Evolutionary conservation across 352 stramenopile genomes (phyloP).

Genomic region (Globisporangium nodosum): DNA sequence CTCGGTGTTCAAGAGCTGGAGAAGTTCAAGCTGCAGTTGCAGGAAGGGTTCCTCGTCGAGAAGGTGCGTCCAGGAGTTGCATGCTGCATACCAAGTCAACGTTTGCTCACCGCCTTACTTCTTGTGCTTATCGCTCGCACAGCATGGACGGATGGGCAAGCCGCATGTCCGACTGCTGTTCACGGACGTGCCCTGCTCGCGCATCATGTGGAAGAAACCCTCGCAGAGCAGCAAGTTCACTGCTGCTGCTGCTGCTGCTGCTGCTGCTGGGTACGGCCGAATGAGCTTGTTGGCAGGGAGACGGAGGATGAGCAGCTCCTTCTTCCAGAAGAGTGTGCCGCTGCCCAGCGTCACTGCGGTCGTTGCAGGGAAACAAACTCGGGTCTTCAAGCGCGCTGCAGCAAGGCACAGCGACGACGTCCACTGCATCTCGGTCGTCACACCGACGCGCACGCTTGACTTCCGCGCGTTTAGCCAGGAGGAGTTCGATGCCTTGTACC

Average conservation of each 20-base stretch:
- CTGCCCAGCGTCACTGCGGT: constrained; percentile 28
- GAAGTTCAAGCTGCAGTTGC: constrained; percentile 33
- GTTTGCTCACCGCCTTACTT: not conserved
- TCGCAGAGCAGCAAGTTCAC: not conserved
- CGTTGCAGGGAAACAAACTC: constrained; percentile 30
- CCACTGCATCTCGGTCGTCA: constrained; percentile 34
- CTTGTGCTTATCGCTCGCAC: not conserved
- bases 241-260: no score
- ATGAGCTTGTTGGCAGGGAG: not conserved
- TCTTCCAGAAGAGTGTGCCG: constrained; percentile 26
- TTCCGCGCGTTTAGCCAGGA: constrained; percentile 27
- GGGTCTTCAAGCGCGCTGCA: constrained; percentile 26
- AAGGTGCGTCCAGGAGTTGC: constrained; percentile 22
- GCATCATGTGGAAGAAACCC: constrained; percentile 39
- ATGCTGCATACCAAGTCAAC: not conserved
- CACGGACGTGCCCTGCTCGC: constrained; percentile 23
- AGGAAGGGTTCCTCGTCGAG: constrained; percentile 32
- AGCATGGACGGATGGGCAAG: constrained; percentile 37
- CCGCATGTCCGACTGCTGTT: constrained; percentile 34
- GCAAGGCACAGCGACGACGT: constrained; percentile 21
- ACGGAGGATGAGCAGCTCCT: constrained; percentile 10
- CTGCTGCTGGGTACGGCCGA: not conserved
- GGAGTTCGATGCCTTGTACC: constrained; percentile 27
- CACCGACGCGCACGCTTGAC: constrained; percentile 32
- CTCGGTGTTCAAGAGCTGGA: constrained; percentile 12